Conservation (phyloP, 768 basidiomycete genomes). For the Podaxis sp. region DNA sequence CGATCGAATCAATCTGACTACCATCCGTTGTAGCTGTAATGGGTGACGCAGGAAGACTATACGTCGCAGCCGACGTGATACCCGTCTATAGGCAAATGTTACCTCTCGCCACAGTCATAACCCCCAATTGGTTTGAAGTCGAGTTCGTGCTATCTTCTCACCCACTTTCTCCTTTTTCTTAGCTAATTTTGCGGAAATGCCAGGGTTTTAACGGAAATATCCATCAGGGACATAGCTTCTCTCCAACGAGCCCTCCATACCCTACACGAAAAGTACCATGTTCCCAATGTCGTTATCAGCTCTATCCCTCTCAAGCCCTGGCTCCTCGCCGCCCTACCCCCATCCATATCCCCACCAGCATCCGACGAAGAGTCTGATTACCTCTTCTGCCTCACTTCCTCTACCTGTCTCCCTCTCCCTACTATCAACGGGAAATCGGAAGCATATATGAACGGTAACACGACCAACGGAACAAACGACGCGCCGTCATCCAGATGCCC, state of each 20-base stretch:
- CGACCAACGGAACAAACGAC: neutral
- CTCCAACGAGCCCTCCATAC: conserved; percentile 64
- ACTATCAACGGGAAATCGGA: neutral
- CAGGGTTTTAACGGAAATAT: conserved; percentile 73
- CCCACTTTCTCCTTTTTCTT: conserved; percentile 22
- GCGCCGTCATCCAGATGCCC: neutral
- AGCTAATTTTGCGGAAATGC: neutral
- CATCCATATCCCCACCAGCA: conserved; percentile 32
- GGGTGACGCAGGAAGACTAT: conserved; percentile 86
- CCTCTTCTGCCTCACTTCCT: conserved; percentile 82
- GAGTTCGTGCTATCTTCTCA: conserved; percentile 53
- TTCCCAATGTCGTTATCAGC: conserved; percentile 89
- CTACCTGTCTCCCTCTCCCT: conserved; percentile 23
- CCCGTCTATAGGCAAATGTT: conserved; percentile 82
- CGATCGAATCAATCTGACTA: neutral
- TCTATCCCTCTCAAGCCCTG: conserved; percentile 72
- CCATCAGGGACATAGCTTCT: conserved; percentile 62
- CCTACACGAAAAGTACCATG: conserved; percentile 70
- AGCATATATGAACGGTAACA: neutral
- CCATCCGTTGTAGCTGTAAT: conserved; percentile 65
- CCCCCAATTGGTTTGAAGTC: conserved; percentile 97
- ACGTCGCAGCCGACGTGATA: conserved; percentile 83
- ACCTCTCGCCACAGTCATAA: conserved; percentile 85
- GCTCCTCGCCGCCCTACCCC: conserved; percentile 53
- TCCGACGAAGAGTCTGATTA: conserved; percentile 31